phyloP scores from a whole-genome alignment of 1,284 basidiomycete genomes.

The Apiotrichum laibachii region DNA sequence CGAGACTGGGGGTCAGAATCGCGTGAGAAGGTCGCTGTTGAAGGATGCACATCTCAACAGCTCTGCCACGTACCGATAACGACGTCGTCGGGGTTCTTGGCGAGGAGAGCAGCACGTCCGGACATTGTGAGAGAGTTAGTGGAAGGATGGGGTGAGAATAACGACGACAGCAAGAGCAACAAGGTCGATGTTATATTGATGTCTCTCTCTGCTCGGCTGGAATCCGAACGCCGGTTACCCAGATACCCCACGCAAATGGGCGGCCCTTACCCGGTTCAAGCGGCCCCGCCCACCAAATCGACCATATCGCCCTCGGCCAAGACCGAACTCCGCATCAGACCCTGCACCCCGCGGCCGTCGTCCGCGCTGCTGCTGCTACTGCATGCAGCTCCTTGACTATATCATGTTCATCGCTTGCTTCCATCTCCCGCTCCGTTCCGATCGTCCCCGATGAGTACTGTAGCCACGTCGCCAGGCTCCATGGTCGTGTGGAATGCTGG shows the following conservation, averaged over 20 bases:
- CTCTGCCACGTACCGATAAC: slow-evolving; percentile 14
- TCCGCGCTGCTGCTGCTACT: background rate
- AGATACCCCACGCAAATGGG: too few relatives aligned
- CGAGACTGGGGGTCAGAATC: slow-evolving; percentile 9
- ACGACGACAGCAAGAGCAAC: background rate
- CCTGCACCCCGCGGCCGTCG: background rate
- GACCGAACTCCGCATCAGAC: too few relatives aligned
- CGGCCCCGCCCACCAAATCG: too few relatives aligned
- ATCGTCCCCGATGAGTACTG: too few relatives aligned
- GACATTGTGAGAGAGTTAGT: slow-evolving; percentile 7
- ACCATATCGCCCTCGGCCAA: too few relatives aligned
- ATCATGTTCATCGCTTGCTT: too few relatives aligned
- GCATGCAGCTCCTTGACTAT: too few relatives aligned
- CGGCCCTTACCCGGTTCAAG: too few relatives aligned
- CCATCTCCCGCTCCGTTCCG: too few relatives aligned
- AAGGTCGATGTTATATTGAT: background rate
- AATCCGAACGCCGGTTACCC: background rate
- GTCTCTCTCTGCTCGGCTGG: background rate
- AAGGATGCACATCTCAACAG: background rate
- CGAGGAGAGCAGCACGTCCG: slow-evolving; percentile 13
- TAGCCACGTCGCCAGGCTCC: too few relatives aligned
- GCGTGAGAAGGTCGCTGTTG: too few relatives aligned
- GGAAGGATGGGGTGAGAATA: background rate
- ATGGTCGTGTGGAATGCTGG: too few relatives aligned
- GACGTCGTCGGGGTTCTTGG: slow-evolving; percentile 25